Evolutionary conservation across 2,329 filamentous ascomycete genomes (phyloP), one percentile per base, ranked within the genome.

Genomic region (Fusarium heterosporum): DNA sequence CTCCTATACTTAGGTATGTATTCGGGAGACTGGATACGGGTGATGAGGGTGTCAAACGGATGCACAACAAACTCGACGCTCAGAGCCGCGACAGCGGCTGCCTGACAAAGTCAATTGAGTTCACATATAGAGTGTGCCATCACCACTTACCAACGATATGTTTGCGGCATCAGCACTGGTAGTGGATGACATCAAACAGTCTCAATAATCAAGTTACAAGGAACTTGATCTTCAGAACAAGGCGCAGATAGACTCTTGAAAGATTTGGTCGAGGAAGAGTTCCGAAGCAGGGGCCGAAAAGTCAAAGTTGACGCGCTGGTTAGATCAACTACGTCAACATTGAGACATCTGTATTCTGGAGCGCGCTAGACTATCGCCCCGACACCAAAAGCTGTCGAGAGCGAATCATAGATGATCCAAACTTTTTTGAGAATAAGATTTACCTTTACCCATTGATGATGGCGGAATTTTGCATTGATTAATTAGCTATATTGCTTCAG

Each of bases 21-120:
- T 8, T 59, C 39, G 0, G 64, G 64, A 3, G 64, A 67, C 11
- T 67, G 64, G 0, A 67, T 52, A 3, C 64, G 46, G 8, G 64
- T 67, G 1, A 68, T 67, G 11, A 67, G 55, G 1, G 64, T 67
- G 29, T 68, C 64, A 2, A 67, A 65, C 3, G 64, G 64, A 9
- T 67, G 64, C 4, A 67, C 64, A 2, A 67, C 61, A 26, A 67
- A 65, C 4, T 68, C 49, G 3, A 64, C 54, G 8, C 59, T 67
- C 11, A 67, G 10, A 3, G 53, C 64, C 1, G 61, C 61, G 4
- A 64, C 42, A 9, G 48, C 55, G n/a, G 61, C 61, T 4, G 61
- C 61, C 61, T 64, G 3, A 1, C 1, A 1, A 4, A 16, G 9
- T 57, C 4, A 61, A 36, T 10, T 4, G 12, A 19, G 3, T 11